These are phyloP conservation scores for Paramecium sexaurelia DNA, from an alignment of 73 alveolate species.

Conservation along the genomic window DNA sequence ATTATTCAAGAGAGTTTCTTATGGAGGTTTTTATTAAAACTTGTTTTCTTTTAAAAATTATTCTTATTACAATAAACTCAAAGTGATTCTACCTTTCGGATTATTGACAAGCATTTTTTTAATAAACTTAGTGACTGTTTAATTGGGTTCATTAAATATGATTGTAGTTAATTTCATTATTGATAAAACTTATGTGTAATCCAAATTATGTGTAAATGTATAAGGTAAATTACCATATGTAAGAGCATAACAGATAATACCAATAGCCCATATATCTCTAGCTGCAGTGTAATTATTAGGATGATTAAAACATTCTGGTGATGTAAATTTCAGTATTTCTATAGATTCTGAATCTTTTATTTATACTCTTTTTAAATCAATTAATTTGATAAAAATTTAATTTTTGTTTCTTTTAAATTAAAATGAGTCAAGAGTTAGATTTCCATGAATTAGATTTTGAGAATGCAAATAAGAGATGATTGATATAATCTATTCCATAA, in stretches of 20 bases:
- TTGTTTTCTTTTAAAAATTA: neutral
- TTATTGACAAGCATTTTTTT: neutral
- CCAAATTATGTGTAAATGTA: neutral
- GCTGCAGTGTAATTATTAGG: neutral
- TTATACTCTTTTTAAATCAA: neutral
- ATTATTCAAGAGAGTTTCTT: neutral
- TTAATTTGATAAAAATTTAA: neutral
- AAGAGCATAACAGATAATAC: neutral
- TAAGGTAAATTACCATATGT: neutral
- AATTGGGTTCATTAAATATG: neutral
- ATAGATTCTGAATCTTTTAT: neutral
- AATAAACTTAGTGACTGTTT: neutral
- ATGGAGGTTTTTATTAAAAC: neutral
- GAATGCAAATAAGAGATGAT: neutral
- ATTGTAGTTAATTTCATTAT: neutral
- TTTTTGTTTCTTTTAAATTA: neutral
- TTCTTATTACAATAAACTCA: neutral
- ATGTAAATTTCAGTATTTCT: neutral
- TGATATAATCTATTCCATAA: neutral
- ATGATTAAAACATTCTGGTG: neutral
- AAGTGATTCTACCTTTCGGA: neutral
- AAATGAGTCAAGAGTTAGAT: neutral
- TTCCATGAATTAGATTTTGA: neutral
- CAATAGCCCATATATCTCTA: constrained; percentile 17
- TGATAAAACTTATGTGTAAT: neutral